Base-by-base conservation (phyloP, 805 yeast genomes). In the Diddensiella transvaalensis region DNA sequence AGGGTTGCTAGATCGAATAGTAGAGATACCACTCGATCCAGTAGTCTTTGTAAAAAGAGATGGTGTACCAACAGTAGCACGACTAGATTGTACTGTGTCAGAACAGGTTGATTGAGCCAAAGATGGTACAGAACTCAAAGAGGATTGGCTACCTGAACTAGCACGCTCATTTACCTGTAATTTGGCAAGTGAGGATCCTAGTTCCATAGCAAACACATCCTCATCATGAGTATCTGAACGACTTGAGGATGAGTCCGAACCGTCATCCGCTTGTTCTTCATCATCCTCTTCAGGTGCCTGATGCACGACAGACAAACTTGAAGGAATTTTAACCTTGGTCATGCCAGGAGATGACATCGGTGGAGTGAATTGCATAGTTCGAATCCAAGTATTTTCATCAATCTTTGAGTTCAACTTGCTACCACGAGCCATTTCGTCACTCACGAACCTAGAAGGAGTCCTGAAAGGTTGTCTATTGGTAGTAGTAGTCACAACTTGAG, bases 331-430 rank as follows among this genome's bases (percentile, higher is more conserved):
- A 30, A 38, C 33, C 4, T 22, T 18, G 15, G 39, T 35, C 17
- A 48, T 18, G 18, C 41, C 46, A 11, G 19, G 26, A n/a, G 42
- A 18, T 21, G 29, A 15, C 37, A 52, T 50, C 3, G 63, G 63
- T n/a, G 63, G 63, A 3, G 64, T 60, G 52, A 59, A 60, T 53
- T 59, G 61, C 60, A 57, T 56, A 3, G 62, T 59, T 19, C 64
- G 58, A 30, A 40, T 43, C 64, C 64, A 60, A 23, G 41, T 51
- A 33, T 32, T 42, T 36, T 47, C 42, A 29, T 21, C 36, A 32
- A 32, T 26, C 24, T 48, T 29, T 30, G 29, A 44, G 10, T 32
- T 32, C 32, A 26, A 26, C 32, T 26, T 26, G 32, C 32, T 26
- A 26, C 32, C 32, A n/a, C n/a, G n/a, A 26, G 13, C 32, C 8